Evolutionary conservation across 164 flowering plant species (phyloP).

Genomic region (Vitis labrusca): DNA sequence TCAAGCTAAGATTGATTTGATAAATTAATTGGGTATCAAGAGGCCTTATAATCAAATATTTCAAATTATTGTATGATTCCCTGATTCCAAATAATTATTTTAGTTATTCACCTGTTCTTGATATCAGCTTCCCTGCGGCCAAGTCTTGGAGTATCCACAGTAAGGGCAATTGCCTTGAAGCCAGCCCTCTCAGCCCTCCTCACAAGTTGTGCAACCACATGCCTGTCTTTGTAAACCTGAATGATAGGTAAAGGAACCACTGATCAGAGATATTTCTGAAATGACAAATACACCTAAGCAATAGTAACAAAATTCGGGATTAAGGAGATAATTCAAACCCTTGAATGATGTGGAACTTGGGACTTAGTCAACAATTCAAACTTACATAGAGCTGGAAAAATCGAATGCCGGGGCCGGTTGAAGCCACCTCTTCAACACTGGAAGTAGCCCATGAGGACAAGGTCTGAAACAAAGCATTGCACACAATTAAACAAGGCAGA

Average conservation of each 20-base stretch:
- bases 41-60: no score
- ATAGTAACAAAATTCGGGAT: not conserved
- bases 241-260: not conserved
- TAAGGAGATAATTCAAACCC: not conserved
- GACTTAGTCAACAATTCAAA: constrained; percentile 1
- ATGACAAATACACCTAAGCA: no score
- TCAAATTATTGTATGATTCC: no score
- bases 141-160: constrained; percentile 88
- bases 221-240: constrained; percentile 84
- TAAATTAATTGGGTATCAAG: no score
- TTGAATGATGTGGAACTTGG: not conserved
- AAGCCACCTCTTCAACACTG: constrained; percentile 90
- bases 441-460: constrained; percentile 88
- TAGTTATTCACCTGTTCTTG: constrained; percentile 66
- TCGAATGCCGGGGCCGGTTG: constrained; percentile 84
- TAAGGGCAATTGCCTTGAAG: constrained; percentile 91
- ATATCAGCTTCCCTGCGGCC: constrained; percentile 96
- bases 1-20: no score
- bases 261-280: no score
- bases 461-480: constrained; percentile 45
- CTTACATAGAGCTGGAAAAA: constrained; percentile 95
- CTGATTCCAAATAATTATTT: no score
- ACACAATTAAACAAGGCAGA: not conserved
- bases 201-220: constrained; percentile 78
- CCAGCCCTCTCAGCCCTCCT: constrained; percentile 94